Evolutionary conservation across 2,329 filamentous ascomycete species (phyloP).

Genomic region (Arachnopeziza araneosa): DNA sequence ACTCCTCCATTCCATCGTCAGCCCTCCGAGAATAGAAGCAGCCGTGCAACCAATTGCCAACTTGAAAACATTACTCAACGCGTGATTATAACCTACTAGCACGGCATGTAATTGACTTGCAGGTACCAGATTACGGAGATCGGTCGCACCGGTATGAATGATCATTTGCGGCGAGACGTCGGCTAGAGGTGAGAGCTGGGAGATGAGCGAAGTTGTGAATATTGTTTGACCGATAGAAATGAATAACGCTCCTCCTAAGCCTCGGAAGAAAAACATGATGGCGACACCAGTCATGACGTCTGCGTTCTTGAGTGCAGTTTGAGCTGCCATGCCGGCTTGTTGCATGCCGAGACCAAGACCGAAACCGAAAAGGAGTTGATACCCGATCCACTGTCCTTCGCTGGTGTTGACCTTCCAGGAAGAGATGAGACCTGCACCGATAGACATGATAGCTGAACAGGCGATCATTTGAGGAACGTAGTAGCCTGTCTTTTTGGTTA

Average conservation of each 20-base stretch:
- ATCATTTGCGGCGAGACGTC: slow-evolving; percentile 6
- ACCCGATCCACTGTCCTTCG: slow-evolving; percentile 33
- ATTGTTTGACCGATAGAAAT: slow-evolving; percentile 28
- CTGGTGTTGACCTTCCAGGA: slow-evolving; percentile 32
- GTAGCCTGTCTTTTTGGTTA: slow-evolving; percentile 28
- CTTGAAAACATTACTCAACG: slow-evolving; percentile 48
- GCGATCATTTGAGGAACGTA: slow-evolving; percentile 22
- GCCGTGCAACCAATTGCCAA: slow-evolving; percentile 47
- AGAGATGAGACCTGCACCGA: slow-evolving; percentile 38
- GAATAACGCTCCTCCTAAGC: slow-evolving; percentile 33
- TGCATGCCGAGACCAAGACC: slow-evolving; percentile 29
- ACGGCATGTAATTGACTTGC: slow-evolving; percentile 39
- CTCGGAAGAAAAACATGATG: slow-evolving; percentile 33
- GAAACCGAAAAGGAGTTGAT: slow-evolving; percentile 25
- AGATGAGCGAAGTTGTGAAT: slow-evolving; percentile 25
- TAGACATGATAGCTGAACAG: slow-evolving; percentile 24
- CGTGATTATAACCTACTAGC: slow-evolving; percentile 48
- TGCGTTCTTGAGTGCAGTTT: slow-evolving; percentile 21
- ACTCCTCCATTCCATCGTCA: slow-evolving; percentile 51
- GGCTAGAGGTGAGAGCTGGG: slow-evolving; percentile 7
- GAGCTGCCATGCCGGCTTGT: slow-evolving; percentile 25
- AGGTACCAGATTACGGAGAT: slow-evolving; percentile 38
- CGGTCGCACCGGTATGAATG: slow-evolving; percentile 42
- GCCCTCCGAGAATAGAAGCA: slow-evolving; percentile 40
- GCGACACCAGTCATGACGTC: slow-evolving; percentile 30